phyloP scores from a whole-genome alignment of 2,329 filamentous ascomycete species.

The Hypoxylon sp. region DNA sequence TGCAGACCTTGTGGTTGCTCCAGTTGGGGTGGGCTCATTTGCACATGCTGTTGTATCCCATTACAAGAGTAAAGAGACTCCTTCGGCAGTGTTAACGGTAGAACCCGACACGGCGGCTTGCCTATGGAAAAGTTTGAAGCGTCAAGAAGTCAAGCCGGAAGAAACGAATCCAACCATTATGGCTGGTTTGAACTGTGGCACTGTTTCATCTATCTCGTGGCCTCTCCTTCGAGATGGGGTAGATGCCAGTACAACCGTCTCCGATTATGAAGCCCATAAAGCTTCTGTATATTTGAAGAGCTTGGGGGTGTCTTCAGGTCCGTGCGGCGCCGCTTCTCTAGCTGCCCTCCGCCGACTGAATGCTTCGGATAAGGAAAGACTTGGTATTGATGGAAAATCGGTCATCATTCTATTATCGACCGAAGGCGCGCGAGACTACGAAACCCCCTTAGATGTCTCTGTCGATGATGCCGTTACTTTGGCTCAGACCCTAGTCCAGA shows the following conservation, averaged over 20 bases:
- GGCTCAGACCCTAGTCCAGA: conserved; percentile 56
- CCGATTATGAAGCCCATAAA: conserved; percentile 54
- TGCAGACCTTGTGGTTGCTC: conserved; percentile 62
- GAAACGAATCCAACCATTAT: conserved; percentile 57
- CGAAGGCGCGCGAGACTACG: conserved; percentile 65
- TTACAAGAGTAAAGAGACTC: conserved; percentile 58
- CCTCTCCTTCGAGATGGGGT: conserved; percentile 52
- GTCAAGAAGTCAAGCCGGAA: conserved; percentile 49
- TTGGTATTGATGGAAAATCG: conserved; percentile 55
- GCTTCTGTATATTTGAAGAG: conserved; percentile 50
- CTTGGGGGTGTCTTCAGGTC: conserved; percentile 53
- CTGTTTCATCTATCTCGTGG: conserved; percentile 57
- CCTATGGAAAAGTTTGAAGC: conserved; percentile 52
- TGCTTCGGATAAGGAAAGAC: conserved; percentile 41
- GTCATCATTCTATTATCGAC: conserved; percentile 72
- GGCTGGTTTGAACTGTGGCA: conserved; percentile 61
- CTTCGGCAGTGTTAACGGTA: conserved; percentile 63
- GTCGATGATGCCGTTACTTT: conserved; percentile 45
- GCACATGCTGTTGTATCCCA: conserved; percentile 72
- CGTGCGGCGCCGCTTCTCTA: conserved; percentile 59
- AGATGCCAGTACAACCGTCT: conserved; percentile 53
- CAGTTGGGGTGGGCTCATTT: conserved; percentile 76
- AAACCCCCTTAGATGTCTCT: conserved; percentile 44
- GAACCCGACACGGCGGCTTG: conserved; percentile 57
- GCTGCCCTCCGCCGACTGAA: conserved; percentile 56